phyloP scores from a whole-genome alignment of 495 filamentous ascomycete species.

The Penicillium longicatenatum region DNA sequence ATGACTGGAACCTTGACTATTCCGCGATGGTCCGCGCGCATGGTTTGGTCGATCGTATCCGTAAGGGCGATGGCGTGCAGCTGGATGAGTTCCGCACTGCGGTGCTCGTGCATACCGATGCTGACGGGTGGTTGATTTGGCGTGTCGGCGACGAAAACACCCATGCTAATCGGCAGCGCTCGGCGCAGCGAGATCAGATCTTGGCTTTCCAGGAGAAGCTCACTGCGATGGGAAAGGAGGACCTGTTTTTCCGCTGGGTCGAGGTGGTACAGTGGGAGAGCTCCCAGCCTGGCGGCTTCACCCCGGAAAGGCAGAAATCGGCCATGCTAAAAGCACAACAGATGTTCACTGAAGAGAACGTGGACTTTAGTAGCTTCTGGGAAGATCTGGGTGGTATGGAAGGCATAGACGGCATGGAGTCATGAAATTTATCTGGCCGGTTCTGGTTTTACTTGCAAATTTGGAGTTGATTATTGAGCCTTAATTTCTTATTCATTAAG shows the following conservation, averaged over 20 bases:
- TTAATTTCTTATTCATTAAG: neutral
- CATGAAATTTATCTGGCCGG: neutral
- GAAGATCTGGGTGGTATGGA: slow-evolving; percentile 68
- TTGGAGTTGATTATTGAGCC: neutral
- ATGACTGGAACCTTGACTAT: slow-evolving; percentile 82
- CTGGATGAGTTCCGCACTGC: slow-evolving; percentile 60
- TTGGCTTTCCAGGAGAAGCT: slow-evolving; percentile 72
- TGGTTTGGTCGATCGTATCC: slow-evolving; percentile 52
- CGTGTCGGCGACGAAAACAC: slow-evolving; percentile 53
- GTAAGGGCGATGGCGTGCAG: slow-evolving; percentile 49
- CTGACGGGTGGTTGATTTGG: slow-evolving; percentile 67
- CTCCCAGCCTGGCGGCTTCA: slow-evolving; percentile 70
- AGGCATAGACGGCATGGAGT: slow-evolving; percentile 41
- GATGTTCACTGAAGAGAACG: slow-evolving; percentile 67
- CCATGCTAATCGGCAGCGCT: slow-evolving; percentile 49
- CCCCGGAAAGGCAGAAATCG: slow-evolving; percentile 62
- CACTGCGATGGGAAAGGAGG: slow-evolving; percentile 72
- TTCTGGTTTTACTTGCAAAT: neutral
- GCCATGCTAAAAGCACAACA: slow-evolving; percentile 65
- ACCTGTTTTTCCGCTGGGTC: slow-evolving; percentile 82
- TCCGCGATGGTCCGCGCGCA: slow-evolving; percentile 69
- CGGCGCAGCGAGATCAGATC: slow-evolving; percentile 58
- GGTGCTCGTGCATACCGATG: slow-evolving; percentile 65
- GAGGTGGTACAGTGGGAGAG: slow-evolving; percentile 85
- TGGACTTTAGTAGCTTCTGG: slow-evolving; percentile 80